These are phyloP conservation scores for Talaromyces islandicus DNA, from an alignment of 2,329 filamentous ascomycete species.

Conservation along the genomic window DNA sequence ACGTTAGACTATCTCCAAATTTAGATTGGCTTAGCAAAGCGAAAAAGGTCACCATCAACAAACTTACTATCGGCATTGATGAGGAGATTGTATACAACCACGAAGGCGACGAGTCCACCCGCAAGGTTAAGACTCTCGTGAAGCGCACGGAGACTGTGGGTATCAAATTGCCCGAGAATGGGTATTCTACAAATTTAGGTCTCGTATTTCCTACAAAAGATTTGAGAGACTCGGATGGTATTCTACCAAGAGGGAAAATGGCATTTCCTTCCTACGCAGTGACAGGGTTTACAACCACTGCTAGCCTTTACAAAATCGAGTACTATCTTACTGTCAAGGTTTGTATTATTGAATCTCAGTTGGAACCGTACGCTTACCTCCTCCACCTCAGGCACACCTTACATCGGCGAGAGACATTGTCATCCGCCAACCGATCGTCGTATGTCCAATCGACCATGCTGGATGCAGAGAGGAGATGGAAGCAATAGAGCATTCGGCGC, in stretches of 20 bases:
- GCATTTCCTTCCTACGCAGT: conserved; percentile 87
- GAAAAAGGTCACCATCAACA: conserved; percentile 84
- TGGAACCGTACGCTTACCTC: conserved; percentile 12
- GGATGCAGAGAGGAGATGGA: conserved; percentile 98
- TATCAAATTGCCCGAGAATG: conserved; percentile 79
- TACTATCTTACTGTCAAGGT: conserved; percentile 95
- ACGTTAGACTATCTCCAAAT: conserved; percentile 90
- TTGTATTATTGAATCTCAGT: neutral
- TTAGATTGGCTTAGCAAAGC: conserved; percentile 87
- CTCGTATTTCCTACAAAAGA: conserved; percentile 89
- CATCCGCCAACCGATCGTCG: conserved; percentile 86
- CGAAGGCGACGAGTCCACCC: conserved; percentile 88
- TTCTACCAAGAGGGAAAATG: conserved; percentile 76
- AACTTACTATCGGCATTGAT: conserved; percentile 88
- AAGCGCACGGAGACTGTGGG: conserved; percentile 78
- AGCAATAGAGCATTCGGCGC: conserved; percentile 90
- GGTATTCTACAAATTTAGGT: conserved; percentile 88
- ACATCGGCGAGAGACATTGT: conserved; percentile 82
- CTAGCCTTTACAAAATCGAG: conserved; percentile 94
- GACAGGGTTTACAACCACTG: conserved; percentile 86
- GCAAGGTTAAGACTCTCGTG: conserved; percentile 79
- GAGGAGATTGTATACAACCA: conserved; percentile 99
- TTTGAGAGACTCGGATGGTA: conserved; percentile 76
- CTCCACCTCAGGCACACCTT: conserved; percentile 65
- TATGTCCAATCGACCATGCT: conserved; percentile 91